Base-by-base conservation (phyloP, 2,329 filamentous ascomycete species). In the Mollisiaceae sp. region DNA sequence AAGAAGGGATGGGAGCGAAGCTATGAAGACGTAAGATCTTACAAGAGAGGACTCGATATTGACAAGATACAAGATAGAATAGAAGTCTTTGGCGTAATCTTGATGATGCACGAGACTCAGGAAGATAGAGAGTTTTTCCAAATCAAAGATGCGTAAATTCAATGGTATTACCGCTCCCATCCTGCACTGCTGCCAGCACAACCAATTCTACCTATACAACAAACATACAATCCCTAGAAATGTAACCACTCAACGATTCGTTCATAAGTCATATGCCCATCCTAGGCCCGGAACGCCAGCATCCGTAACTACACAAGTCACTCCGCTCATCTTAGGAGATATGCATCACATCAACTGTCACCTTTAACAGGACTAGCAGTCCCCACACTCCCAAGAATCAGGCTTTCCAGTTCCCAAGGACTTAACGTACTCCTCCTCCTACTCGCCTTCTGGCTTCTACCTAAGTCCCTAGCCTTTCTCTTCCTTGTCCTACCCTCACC, bases 401-500 rank as follows among this genome's bases (percentile, higher is more conserved):
- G 75, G 54, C 84, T 86, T 78, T 91, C 85, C 74, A 94, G 78
- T 77, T 94, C 91, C 82, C 89, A 90, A 2, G 90, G 88, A 72
- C 86, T 93, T 38, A 94, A 79, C 22, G 91, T 94, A 73, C 90
- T 93, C 75, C 91, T 84, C 74, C 91, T 83, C 74, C 90, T 81
- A 66, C 84, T 89, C 2, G 86, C 82, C 80, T 75, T 77, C 73
- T 73, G 77, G 8, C 38, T 41, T 74, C 65, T 75, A 69, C 59
- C 73, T 18, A 65, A 65, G 52, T 61, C 69, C 52, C 65, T 39
- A 50, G 83, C 79, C 24, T n/a, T 12, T 9, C 15, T n/a, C 74
- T 85, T 85, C 38, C 83, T 67, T 63, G 76, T 80, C 58, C 69
- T 70, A 18, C 57, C 70, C 47, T 64, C 45, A 27, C 32, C 32